Conservation (phyloP, 2,329 filamentous ascomycete species). For the Ophiostoma angusticollis region DNA sequence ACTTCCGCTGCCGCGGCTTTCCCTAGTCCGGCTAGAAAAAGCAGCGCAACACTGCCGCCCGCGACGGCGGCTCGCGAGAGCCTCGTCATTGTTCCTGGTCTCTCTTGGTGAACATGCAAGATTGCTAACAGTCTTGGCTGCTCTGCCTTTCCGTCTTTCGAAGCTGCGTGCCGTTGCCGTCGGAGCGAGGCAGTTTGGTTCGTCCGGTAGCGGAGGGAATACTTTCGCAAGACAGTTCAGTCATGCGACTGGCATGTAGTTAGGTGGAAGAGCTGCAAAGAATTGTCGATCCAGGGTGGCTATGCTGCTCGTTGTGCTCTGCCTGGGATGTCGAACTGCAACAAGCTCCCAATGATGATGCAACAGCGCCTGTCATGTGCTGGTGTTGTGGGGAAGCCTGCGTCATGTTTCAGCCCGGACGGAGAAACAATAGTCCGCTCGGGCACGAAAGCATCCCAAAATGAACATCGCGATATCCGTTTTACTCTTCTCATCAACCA, state of each 20-base stretch:
- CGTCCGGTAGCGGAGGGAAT: conserved; percentile 9
- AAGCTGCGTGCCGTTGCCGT: not conserved
- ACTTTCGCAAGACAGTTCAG: too few species aligned
- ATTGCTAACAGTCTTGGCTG: too few species aligned
- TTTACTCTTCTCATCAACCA: not conserved
- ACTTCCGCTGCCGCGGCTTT: conserved; percentile 18
- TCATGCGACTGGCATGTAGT: too few species aligned
- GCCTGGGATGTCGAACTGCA: too few species aligned
- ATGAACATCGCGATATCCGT: too few species aligned
- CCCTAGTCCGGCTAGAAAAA: conserved; percentile 23
- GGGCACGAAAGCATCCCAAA: not conserved
- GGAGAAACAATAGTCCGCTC: conserved; percentile 1
- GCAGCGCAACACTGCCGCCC: conserved; percentile 15
- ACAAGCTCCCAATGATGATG: too few species aligned
- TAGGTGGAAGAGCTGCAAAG: too few species aligned
- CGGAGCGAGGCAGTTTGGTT: not conserved
- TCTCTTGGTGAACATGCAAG: not conserved
- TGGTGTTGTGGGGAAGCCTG: too few species aligned
- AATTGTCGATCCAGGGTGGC: too few species aligned
- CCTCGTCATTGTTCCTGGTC: conserved; percentile 23
- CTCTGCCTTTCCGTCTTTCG: not conserved
- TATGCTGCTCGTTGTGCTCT: too few species aligned
- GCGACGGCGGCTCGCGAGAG: conserved; percentile 22
- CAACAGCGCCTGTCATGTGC: too few species aligned
- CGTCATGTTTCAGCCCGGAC: not conserved